Evolutionary conservation across 805 yeast species (phyloP).

Genomic region (Saturnispora saitoi): DNA sequence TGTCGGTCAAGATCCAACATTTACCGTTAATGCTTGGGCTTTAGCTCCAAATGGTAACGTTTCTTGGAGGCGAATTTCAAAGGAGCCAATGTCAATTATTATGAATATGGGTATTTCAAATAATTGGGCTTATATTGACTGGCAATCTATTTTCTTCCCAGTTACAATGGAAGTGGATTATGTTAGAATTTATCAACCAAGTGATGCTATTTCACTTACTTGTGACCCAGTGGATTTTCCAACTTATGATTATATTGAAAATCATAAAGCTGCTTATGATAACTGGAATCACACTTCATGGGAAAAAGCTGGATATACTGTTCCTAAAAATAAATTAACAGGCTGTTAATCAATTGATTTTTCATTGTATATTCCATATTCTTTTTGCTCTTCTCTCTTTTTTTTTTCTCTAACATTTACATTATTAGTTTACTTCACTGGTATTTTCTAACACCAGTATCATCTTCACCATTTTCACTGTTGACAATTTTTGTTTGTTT

Average conservation of each 20-base stretch:
- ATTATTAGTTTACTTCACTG: too few relatives aligned
- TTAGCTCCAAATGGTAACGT: conserved; percentile 87
- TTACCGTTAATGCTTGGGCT: conserved; percentile 64
- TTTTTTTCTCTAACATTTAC: not conserved
- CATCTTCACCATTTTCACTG: too few relatives aligned
- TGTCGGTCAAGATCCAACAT: conserved; percentile 73
- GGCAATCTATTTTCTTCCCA: conserved; percentile 78
- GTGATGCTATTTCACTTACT: conserved; percentile 47
- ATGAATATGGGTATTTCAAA: conserved; percentile 85
- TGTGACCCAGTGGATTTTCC: conserved; percentile 88
- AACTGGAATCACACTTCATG: conserved; percentile 67
- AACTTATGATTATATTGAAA: conserved; percentile 71
- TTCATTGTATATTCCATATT: not conserved
- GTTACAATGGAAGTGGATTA: conserved; percentile 68
- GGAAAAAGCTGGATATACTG: conserved; percentile 62
- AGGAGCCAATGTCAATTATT: conserved; percentile 89
- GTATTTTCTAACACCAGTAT: too few relatives aligned
- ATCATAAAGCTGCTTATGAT: conserved; percentile 60
- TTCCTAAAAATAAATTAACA: conserved; percentile 46
- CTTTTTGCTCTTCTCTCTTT: conserved; percentile 5
- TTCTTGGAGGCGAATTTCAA: conserved; percentile 70
- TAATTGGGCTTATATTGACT: conserved; percentile 90
- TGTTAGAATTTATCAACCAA: conserved; percentile 88
- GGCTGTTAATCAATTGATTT: not conserved
- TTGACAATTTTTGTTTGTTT: too few relatives aligned